Conservation (phyloP, 495 filamentous ascomycete genomes). For the Penicillium verhagenii region DNA sequence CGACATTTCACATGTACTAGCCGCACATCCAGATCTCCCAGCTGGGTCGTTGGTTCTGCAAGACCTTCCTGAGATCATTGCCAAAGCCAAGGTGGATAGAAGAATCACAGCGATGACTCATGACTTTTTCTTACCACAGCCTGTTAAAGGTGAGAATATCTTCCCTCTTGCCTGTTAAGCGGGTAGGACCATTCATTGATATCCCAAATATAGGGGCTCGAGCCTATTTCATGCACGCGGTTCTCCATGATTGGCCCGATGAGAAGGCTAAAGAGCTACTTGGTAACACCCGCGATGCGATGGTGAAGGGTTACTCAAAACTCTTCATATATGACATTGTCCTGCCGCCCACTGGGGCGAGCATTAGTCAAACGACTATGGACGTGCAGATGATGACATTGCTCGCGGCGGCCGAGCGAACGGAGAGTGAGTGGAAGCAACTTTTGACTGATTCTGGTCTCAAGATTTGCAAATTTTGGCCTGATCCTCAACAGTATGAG, state of each 20-base stretch:
- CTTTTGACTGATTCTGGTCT: constrained; percentile 42
- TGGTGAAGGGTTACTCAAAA: constrained; percentile 47
- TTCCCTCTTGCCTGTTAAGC: neutral
- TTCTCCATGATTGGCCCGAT: constrained; percentile 48
- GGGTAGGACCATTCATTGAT: neutral
- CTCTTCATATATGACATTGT: constrained; percentile 46
- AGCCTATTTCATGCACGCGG: constrained; percentile 46
- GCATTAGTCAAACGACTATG: constrained; percentile 28
- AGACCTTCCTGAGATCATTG: constrained; percentile 46
- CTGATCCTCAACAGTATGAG: constrained; percentile 28
- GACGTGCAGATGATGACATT: constrained; percentile 40
- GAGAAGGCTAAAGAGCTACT: constrained; percentile 27
- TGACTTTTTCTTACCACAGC: constrained; percentile 52
- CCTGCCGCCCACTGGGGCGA: constrained; percentile 31
- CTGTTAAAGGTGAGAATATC: constrained; percentile 39
- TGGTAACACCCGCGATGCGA: constrained; percentile 25
- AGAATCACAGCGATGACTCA: constrained; percentile 46
- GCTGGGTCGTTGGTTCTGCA: constrained; percentile 46
- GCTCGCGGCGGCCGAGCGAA: constrained; percentile 36
- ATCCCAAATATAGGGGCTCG: constrained; percentile 18
- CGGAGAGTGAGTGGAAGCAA: constrained; percentile 37
- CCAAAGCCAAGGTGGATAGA: constrained; percentile 29
- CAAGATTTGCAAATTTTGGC: constrained; percentile 41
- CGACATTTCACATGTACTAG: constrained; percentile 41
- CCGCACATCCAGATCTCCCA: constrained; percentile 35